Base-by-base conservation (phyloP, 495 filamentous ascomycete genomes). In the Letharia columbiana region DNA sequence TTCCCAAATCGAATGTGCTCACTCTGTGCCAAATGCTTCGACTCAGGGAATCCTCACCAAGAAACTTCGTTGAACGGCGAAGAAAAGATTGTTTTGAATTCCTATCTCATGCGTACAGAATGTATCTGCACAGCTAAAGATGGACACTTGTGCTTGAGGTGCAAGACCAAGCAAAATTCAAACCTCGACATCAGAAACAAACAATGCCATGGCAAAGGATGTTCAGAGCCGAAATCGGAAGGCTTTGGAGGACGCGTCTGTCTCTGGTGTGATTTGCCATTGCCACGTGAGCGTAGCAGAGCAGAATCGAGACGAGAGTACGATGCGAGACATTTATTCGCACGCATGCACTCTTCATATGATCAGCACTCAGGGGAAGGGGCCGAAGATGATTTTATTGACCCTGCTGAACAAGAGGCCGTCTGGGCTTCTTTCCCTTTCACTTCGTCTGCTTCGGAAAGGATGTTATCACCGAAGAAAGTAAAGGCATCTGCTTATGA, bases 81-180 rank as follows among this genome's bases (percentile, higher is more conserved):
- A 17, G 33, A 52, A 52, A 39, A 49, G 20, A 44, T 50, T 37
- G 33, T 35, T 49, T 9, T 44, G 68, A 47, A 58, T 39, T 50
- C 66, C 65, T 44, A 50, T 60, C n/a, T 64, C 12, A 39, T 44
- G 28, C 23, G 41, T 28, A 58, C 50, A 50, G 40, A 37, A 23
- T 74, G 72, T 57, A 57, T 50, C 18, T 74, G 72, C 50, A 70
- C 69, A 8, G 68, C 66, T n/a, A 66, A 61, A n/a, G 72, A 74
- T 62, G 71, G 72, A 15, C 68, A 68, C 60, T 44, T 74, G 6
- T 74, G 72, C 52, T 41, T 68, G 28, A 70, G 56, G 35, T 74
- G 72, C 61, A 71, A 73, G 44, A 68, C 45, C n/a, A 67, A 65
- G 31, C 71, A 73, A 41, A 70, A 67, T 11, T 61, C 60, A 31